These are phyloP conservation scores for Globisporangium solare DNA, from an alignment of 352 stramenopile genomes.

Conservation along the genomic window DNA sequence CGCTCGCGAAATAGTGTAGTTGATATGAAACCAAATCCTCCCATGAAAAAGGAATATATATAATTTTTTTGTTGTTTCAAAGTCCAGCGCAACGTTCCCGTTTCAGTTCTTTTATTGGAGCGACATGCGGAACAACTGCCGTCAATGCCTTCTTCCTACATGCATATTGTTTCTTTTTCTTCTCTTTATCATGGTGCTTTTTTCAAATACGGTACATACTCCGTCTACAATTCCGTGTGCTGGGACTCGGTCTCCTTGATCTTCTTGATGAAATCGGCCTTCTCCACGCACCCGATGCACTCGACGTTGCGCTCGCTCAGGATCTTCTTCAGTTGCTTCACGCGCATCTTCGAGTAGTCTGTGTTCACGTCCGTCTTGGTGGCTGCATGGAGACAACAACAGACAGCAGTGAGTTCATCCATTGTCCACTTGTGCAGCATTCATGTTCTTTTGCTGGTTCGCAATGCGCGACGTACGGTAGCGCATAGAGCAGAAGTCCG, in stretches of 20 bases:
- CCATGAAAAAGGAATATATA: too few species aligned
- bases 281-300: slow-evolving; percentile 93
- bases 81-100: too few species aligned
- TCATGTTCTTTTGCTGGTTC: too few species aligned
- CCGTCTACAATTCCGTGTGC: slow-evolving; percentile 77
- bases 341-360: slow-evolving; percentile 93
- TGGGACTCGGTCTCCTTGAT: slow-evolving; percentile 88
- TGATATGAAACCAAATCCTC: too few species aligned
- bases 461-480: slow-evolving; percentile 71
- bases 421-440: background rate
- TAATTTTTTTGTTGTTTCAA: too few species aligned
- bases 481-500: slow-evolving; percentile 92
- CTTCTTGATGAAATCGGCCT: slow-evolving; percentile 93
- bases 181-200: too few species aligned
- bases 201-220: slow-evolving; percentile 6
- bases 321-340: slow-evolving; percentile 95
- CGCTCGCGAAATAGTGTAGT: too few species aligned
- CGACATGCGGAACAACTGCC: background rate
- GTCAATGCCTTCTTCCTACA: background rate
- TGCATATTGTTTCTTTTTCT: slow-evolving; percentile 1
- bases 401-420: background rate
- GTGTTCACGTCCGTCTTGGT: slow-evolving; percentile 93
- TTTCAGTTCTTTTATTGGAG: too few species aligned
- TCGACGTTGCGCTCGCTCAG: slow-evolving; percentile 88
- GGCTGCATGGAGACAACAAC: slow-evolving; percentile 28